These are phyloP conservation scores for Nymphaea colorata DNA, from an alignment of 164 flowering plant species.

Conservation along the genomic window DNA sequence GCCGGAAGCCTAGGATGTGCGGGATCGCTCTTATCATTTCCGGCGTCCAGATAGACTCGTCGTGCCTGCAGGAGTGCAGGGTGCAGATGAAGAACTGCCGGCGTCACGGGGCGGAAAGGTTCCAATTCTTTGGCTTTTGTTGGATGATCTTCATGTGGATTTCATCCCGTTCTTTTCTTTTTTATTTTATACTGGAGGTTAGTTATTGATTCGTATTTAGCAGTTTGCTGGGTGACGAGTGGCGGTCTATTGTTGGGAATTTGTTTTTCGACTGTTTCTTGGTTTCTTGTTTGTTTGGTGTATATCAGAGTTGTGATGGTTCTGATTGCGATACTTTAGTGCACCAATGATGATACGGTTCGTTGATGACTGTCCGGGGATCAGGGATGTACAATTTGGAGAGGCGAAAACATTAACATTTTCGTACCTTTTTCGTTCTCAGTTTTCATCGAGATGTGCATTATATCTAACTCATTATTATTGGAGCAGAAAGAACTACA, in stretches of 20 bases:
- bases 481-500: no score
- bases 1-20: slow-evolving; percentile 36
- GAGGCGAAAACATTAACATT: no score
- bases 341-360: not conserved
- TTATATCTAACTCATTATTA: no score
- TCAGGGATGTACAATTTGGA: no score
- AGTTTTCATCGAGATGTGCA: no score
- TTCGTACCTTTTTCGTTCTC: no score
- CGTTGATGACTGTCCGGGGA: no score
- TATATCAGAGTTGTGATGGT: not conserved
- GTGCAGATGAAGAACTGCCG: slow-evolving; percentile 5
- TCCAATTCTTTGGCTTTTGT: slow-evolving; percentile 1
- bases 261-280: not conserved
- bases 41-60: slow-evolving; percentile 39
- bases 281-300: not conserved
- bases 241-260: no score
- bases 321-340: not conserved
- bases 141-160: not conserved
- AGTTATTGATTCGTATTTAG: not conserved
- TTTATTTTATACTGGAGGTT: not conserved
- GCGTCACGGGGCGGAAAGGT: slow-evolving; percentile 18
- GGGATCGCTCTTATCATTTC: slow-evolving; percentile 64
- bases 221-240: not conserved
- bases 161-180: not conserved
- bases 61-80: slow-evolving; percentile 16